Evolutionary conservation across 371 early-diverging fungal genomes (phyloP), one percentile per base, ranked within the genome.

Genomic region (Mucor ambiguus): DNA sequence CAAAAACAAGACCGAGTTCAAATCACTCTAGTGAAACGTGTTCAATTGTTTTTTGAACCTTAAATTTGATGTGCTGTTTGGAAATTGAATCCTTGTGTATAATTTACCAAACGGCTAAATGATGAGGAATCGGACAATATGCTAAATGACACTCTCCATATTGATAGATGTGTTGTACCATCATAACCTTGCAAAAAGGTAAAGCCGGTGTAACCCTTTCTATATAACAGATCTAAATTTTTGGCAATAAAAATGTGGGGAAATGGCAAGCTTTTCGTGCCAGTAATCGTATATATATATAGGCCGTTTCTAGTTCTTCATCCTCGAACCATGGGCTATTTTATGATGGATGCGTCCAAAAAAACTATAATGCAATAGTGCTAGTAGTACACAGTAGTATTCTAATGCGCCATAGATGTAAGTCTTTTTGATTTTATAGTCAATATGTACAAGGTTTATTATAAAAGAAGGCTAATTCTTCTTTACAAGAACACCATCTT

Each of bases 91-190:
- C 3, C 26, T 3, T 49, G 22, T 49, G 24, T 14, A 49, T 49
- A 5, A 1, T 49, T 26, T 3, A 49, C 49, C 26, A 49, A 37
- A 49, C 61, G 61, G 61, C 46, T 60, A 60, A 60, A 60, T 48
- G 48, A 48, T 60, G 48, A 60, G 61, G 61, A 60, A 60, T 60
- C 60, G 60, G 60, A 37, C 41, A 49, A 49, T 49, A 26, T 24
- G 14, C 14, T 9, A 60, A 28, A 60, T 26, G 60, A 43, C 60
- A 44, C 43, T 55, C 30, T 32, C 32, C 29, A 55, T 60, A 18
- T 33, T 60, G 61, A 60, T 48, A 48, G 46, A 30, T 48, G 20
- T 22, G 61, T 60, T 32, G 22, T 33, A 60, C 61, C 30, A 46
- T 30, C 9, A 22, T 14, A 60, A 60, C 30, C 48, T 46, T 60